Conservation (phyloP, 2,329 filamentous ascomycete species). For the Calonectria honghensis region DNA sequence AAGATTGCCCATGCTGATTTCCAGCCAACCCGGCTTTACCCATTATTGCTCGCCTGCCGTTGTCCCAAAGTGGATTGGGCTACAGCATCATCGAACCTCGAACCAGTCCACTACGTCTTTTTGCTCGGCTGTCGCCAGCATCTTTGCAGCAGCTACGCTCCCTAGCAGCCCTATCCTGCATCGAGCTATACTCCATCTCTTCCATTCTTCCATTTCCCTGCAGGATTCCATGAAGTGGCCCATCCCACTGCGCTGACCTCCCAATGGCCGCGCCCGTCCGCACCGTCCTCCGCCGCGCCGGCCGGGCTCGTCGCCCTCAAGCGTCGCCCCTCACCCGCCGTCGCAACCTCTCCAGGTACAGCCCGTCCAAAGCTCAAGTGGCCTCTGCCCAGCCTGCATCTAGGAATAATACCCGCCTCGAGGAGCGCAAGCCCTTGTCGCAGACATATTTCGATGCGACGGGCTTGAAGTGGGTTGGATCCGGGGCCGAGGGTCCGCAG, state of each 20-base stretch:
- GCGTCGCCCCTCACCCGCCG: slow-evolving; percentile 42
- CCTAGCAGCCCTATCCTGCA: neutral
- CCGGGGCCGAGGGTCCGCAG: slow-evolving; percentile 60
- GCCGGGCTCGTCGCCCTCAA: slow-evolving; percentile 48
- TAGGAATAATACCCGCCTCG: slow-evolving; percentile 29
- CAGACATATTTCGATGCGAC: slow-evolving; percentile 59
- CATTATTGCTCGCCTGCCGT: slow-evolving; percentile 43
- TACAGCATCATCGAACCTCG: slow-evolving; percentile 34
- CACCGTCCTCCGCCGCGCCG: slow-evolving; percentile 52
- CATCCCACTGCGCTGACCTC: slow-evolving; percentile 52
- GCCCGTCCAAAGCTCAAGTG: slow-evolving; percentile 57
- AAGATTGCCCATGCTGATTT: slow-evolving; percentile 9
- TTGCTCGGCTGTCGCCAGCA: slow-evolving; percentile 12
- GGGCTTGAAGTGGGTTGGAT: slow-evolving; percentile 54
- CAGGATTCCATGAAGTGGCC: slow-evolving; percentile 50
- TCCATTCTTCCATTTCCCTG: slow-evolving; percentile 15
- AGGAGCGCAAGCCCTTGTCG: slow-evolving; percentile 46
- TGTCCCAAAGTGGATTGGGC: slow-evolving; percentile 48
- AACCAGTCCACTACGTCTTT: slow-evolving; percentile 28
- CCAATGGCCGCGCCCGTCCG: slow-evolving; percentile 61
- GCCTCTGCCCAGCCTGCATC: slow-evolving; percentile 29
- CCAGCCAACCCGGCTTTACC: slow-evolving; percentile 51
- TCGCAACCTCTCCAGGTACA: slow-evolving; percentile 56
- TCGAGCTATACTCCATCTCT: neutral
- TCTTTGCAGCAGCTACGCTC: neutral